Percentiles rank a stretch among this genome's conserved stretches.
These are phyloP conservation scores for Pestalotiopsis sp. DNA, from an alignment of 2,329 filamentous ascomycete species.

Conservation along the genomic window DNA sequence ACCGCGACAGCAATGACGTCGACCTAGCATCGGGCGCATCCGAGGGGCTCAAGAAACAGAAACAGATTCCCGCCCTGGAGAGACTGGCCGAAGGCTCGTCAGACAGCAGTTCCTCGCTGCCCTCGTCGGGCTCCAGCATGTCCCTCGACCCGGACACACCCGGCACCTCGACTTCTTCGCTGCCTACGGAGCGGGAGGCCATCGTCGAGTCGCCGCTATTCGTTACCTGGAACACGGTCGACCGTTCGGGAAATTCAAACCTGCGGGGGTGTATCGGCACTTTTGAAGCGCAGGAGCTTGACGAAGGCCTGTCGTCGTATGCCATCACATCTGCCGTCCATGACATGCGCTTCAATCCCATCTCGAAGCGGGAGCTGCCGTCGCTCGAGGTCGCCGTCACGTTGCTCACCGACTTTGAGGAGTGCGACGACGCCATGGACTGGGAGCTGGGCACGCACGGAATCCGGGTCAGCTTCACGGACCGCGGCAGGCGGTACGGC, in stretches of 20 bases:
- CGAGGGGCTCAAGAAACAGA: slow-evolving; percentile 36
- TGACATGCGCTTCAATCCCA: slow-evolving; percentile 64
- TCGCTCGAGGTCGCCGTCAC: slow-evolving; percentile 71
- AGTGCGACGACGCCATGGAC: slow-evolving; percentile 72
- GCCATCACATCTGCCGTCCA: slow-evolving; percentile 76
- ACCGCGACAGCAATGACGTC: slow-evolving; percentile 32
- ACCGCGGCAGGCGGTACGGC: slow-evolving; percentile 73
- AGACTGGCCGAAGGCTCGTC: slow-evolving; percentile 26
- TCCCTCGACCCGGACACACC: slow-evolving; percentile 43
- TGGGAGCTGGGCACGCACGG: slow-evolving; percentile 90
- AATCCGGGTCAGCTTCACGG: slow-evolving; percentile 81
- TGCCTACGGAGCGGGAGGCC: slow-evolving; percentile 30
- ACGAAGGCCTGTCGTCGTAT: slow-evolving; percentile 75
- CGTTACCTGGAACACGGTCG: slow-evolving; percentile 88
- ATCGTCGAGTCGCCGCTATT: slow-evolving; percentile 74
- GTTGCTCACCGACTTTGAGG: slow-evolving; percentile 83
- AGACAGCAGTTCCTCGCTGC: slow-evolving; percentile 28
- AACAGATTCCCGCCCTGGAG: slow-evolving; percentile 30
- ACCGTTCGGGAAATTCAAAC: slow-evolving; percentile 58
- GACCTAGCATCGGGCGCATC: slow-evolving; percentile 15
- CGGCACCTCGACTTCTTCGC: slow-evolving; percentile 46
- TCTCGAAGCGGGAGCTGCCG: slow-evolving; percentile 57
- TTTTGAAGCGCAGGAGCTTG: slow-evolving; percentile 77
- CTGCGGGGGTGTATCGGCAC: slow-evolving; percentile 96
- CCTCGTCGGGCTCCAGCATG: slow-evolving; percentile 33